These are phyloP conservation scores for Cytospora mali DNA, from an alignment of 2,329 filamentous ascomycete species.

Conservation along the genomic window DNA sequence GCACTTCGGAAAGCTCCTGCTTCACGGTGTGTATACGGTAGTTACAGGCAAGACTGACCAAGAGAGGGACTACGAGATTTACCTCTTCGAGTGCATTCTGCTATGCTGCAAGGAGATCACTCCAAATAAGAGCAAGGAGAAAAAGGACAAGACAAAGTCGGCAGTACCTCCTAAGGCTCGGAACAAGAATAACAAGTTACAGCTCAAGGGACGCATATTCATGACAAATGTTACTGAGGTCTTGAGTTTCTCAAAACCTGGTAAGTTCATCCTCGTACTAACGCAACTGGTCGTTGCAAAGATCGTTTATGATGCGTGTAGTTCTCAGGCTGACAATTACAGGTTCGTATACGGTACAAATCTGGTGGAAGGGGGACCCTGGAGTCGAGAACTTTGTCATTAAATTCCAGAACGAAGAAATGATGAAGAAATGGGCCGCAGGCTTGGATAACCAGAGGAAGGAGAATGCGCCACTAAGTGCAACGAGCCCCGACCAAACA, in stretches of 20 bases:
- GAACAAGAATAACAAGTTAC: slow-evolving; percentile 77
- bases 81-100: slow-evolving; percentile 92
- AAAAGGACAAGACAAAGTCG: slow-evolving; percentile 65
- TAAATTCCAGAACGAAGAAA: slow-evolving; percentile 87
- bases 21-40: slow-evolving; percentile 90
- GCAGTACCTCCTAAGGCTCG: slow-evolving; percentile 55
- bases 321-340: slow-evolving; percentile 36
- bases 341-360: slow-evolving; percentile 95
- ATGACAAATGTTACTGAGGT: slow-evolving; percentile 99
- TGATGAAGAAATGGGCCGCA: slow-evolving; percentile 87
- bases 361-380: slow-evolving; percentile 97
- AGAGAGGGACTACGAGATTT: slow-evolving; percentile 98
- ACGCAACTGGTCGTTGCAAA: not conserved
- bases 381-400: slow-evolving; percentile 96
- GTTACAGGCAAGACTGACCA: slow-evolving; percentile 87
- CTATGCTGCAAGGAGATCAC: slow-evolving; percentile 96
- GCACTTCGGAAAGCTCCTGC: slow-evolving; percentile 84
- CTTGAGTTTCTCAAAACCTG: slow-evolving; percentile 83
- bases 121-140: slow-evolving; percentile 80
- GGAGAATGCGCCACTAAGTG: slow-evolving; percentile 55
- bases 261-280: slow-evolving; percentile 54
- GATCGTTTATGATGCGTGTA: slow-evolving; percentile 1
- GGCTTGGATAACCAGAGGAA: slow-evolving; percentile 78
- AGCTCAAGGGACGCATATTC: slow-evolving; percentile 96
- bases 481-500: slow-evolving; percentile 48